A percentile compares a stretch with the other conserved stretches of the same genome.
Conservation (phyloP, 2,329 filamentous ascomycete genomes). For the Hyphodiscus sp. region DNA sequence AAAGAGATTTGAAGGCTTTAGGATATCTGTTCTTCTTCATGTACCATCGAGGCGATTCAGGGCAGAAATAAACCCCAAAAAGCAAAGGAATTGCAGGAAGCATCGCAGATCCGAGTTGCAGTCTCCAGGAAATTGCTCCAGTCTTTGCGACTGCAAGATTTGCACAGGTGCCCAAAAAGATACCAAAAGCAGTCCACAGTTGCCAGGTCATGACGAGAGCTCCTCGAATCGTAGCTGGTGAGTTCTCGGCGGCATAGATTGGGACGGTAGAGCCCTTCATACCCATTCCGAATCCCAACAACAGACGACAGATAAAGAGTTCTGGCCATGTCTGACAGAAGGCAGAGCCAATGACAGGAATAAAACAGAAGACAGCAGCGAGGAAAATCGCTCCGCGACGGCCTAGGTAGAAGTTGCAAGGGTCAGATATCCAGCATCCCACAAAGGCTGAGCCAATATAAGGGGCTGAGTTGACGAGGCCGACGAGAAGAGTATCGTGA, state of each 20-base stretch:
- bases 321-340: slow-evolving; percentile 52
- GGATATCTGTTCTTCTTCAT: slow-evolving; percentile 53
- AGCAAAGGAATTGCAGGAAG: slow-evolving; percentile 58
- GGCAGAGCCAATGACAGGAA: slow-evolving; percentile 55
- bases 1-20: slow-evolving; percentile 50
- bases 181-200: slow-evolving; percentile 52
- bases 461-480: slow-evolving; percentile 47
- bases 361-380: slow-evolving; percentile 53
- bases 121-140: slow-evolving; percentile 54
- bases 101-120: slow-evolving; percentile 59
- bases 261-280: slow-evolving; percentile 45
- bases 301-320: slow-evolving; percentile 47
- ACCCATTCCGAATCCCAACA: slow-evolving; percentile 57
- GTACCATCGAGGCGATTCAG: slow-evolving; percentile 60
- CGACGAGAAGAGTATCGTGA: slow-evolving; percentile 49
- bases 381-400: slow-evolving; percentile 60
- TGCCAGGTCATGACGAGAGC: slow-evolving; percentile 49
- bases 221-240: slow-evolving; percentile 46
- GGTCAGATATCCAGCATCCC: slow-evolving; percentile 55
- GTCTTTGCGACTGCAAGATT: slow-evolving; percentile 58
- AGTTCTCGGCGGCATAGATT: slow-evolving; percentile 49
- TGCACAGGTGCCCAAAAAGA: slow-evolving; percentile 59
- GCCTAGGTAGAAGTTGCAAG: slow-evolving; percentile 50
- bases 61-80: slow-evolving; percentile 51
- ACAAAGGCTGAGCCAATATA: slow-evolving; percentile 44